Evolutionary conservation across 495 filamentous ascomycete species (phyloP).

Genomic region (Aspergillus diversus): DNA sequence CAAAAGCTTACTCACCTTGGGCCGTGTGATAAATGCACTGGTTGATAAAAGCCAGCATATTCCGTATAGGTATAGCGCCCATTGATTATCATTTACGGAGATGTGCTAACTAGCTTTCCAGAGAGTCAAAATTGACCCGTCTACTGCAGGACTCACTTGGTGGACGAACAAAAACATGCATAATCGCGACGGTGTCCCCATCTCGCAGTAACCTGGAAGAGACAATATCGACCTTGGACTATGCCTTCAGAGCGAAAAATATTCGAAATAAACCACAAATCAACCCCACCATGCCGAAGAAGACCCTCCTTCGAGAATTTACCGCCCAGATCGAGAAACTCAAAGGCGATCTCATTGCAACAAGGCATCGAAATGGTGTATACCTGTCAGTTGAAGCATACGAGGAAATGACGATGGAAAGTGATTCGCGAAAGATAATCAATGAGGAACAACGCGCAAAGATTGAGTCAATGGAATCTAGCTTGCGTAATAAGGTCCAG

Average conservation of each 20-base stretch:
- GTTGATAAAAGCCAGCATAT: constrained; percentile 92
- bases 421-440: constrained; percentile 88
- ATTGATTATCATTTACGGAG: background rate
- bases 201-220: constrained; percentile 94
- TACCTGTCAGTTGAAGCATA: constrained; percentile 84
- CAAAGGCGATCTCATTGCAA: constrained; percentile 90
- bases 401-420: constrained; percentile 85
- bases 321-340: constrained; percentile 93
- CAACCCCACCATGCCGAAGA: constrained; percentile 88
- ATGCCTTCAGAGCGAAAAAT: constrained; percentile 96
- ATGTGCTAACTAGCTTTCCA: constrained; percentile 11
- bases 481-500: constrained; percentile 86
- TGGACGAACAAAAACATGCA: constrained; percentile 95
- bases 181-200: constrained; percentile 95
- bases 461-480: constrained; percentile 89
- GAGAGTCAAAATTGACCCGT: constrained; percentile 95
- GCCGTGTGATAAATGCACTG: constrained; percentile 95
- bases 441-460: constrained; percentile 90
- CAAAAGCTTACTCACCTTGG: constrained; percentile 92
- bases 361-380: constrained; percentile 91
- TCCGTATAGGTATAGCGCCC: constrained; percentile 64
- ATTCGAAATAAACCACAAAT: constrained; percentile 97
- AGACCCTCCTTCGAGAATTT: constrained; percentile 86
- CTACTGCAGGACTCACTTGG: constrained; percentile 95
- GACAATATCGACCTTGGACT: constrained; percentile 96